Evolutionary conservation across 2,329 filamentous ascomycete genomes (phyloP).

Genomic region (Arthrobotrys conoides): DNA sequence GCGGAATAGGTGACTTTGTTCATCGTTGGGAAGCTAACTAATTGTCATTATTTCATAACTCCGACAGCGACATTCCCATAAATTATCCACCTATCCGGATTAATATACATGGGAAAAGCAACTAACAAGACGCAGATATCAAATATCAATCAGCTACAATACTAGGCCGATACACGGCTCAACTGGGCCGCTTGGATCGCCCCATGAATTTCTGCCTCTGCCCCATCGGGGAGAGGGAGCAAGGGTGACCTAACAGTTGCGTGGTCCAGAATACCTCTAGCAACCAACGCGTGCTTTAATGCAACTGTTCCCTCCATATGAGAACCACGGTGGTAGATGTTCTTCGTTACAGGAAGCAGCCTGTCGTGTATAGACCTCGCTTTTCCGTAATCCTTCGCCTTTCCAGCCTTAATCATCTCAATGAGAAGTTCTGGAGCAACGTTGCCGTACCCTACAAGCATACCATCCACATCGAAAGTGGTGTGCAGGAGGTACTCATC

Average conservation of each 20-base stretch:
- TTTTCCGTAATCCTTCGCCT: conserved; percentile 70
- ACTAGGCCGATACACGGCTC: conserved; percentile 15
- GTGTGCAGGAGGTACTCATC: conserved; percentile 72
- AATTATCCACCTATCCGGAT: not conserved
- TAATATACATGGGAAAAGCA: not conserved
- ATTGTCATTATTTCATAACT: too few relatives aligned
- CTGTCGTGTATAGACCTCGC: conserved; percentile 71
- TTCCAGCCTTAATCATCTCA: conserved; percentile 71
- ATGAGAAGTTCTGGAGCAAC: conserved; percentile 71
- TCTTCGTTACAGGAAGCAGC: conserved; percentile 71
- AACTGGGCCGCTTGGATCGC: conserved; percentile 66
- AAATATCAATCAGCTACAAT: too few relatives aligned
- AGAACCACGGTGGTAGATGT: conserved; percentile 72
- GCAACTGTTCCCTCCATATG: conserved; percentile 73
- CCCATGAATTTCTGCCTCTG: conserved; percentile 68
- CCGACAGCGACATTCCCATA: not conserved
- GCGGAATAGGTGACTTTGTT: too few relatives aligned
- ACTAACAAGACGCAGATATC: too few relatives aligned
- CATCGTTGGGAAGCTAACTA: too few relatives aligned
- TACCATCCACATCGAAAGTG: conserved; percentile 71
- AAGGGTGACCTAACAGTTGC: conserved; percentile 71
- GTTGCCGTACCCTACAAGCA: conserved; percentile 72
- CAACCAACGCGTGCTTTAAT: conserved; percentile 71
- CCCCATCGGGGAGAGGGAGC: conserved; percentile 68
- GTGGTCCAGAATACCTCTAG: conserved; percentile 70